phyloP scores from a whole-genome alignment of 345 rosid genomes.

The Hevea brasiliensis region DNA sequence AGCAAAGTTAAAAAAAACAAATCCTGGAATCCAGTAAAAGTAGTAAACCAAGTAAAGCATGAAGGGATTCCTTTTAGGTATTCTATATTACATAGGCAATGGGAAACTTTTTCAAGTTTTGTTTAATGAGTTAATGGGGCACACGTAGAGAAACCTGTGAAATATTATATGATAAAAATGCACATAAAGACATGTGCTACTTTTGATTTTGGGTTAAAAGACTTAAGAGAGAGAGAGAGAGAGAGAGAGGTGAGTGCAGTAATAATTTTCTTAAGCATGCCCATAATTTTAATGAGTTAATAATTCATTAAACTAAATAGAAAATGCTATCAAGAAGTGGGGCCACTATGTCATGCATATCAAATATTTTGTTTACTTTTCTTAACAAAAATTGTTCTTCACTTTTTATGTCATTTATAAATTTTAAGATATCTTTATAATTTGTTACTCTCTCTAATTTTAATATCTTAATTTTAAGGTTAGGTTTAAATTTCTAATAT shows the following conservation, averaged over 20 bases:
- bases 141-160: conserved; percentile 8
- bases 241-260: background rate
- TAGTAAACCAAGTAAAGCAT: conserved; percentile 26
- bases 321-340: background rate
- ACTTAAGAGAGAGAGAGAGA: too few species aligned
- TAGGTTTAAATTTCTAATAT: too few species aligned
- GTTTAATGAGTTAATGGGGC: conserved; percentile 18
- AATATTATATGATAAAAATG: conserved; percentile 10
- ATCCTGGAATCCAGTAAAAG: conserved; percentile 46
- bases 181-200: conserved; percentile 33
- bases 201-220: background rate
- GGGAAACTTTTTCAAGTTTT: background rate
- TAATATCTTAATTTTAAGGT: too few species aligned
- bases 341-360: too few species aligned
- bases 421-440: too few species aligned
- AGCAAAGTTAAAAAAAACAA: conserved; percentile 17
- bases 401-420: too few species aligned
- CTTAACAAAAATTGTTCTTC: too few species aligned
- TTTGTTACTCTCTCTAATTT: too few species aligned
- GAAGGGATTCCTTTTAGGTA: conserved; percentile 19
- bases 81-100: conserved; percentile 1
- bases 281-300: background rate
- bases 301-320: background rate
- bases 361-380: conserved; percentile 2
- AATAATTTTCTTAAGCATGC: too few species aligned